phyloP scores from a whole-genome alignment of 2,329 filamentous ascomycete species.

The Penicillium thymicola region DNA sequence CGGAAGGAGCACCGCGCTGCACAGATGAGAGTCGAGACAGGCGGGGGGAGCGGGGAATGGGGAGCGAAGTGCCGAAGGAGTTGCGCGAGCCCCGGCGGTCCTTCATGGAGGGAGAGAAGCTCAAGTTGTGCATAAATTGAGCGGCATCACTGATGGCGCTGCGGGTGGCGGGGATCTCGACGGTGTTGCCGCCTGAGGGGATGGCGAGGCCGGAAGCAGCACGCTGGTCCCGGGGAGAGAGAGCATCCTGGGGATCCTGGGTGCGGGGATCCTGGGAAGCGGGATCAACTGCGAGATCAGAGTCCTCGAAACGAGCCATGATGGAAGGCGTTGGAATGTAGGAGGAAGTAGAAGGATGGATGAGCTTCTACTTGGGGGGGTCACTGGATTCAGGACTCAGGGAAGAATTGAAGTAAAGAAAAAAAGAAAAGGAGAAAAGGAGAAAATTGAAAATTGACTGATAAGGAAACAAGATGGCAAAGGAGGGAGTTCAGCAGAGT shows the following conservation, averaged over 20 bases:
- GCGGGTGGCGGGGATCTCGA: conserved; percentile 68
- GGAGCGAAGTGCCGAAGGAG: conserved; percentile 70
- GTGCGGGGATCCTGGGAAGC: conserved; percentile 17
- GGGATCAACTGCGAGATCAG: conserved; percentile 49
- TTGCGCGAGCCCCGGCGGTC: conserved; percentile 68
- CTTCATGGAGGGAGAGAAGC: conserved; percentile 63
- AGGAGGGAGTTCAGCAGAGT: conserved; percentile 14
- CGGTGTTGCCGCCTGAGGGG: conserved; percentile 51
- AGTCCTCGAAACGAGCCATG: conserved; percentile 61
- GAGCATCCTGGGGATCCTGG: conserved; percentile 16
- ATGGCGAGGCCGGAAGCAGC: conserved; percentile 35
- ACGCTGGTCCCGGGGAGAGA: conserved; percentile 26
- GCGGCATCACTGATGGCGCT: conserved; percentile 66
- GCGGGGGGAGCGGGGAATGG: conserved; percentile 68
- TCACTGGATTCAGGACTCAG: conserved; percentile 11
- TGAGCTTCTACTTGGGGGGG: conserved; percentile 11
- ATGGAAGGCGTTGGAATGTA: conserved; percentile 31
- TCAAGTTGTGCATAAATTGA: conserved; percentile 71
- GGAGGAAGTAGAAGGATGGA: conserved; percentile 3
- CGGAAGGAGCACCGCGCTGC: conserved; percentile 50
- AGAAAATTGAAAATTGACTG: conserved; percentile 14
- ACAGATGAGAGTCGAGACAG: conserved; percentile 66
- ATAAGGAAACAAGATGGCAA: conserved; percentile 6
- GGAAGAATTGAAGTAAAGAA: conserved; percentile 1
- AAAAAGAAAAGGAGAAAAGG: background rate